Conservation (phyloP, 768 basidiomycete species). For the Podaxis pistillaris region DNA sequence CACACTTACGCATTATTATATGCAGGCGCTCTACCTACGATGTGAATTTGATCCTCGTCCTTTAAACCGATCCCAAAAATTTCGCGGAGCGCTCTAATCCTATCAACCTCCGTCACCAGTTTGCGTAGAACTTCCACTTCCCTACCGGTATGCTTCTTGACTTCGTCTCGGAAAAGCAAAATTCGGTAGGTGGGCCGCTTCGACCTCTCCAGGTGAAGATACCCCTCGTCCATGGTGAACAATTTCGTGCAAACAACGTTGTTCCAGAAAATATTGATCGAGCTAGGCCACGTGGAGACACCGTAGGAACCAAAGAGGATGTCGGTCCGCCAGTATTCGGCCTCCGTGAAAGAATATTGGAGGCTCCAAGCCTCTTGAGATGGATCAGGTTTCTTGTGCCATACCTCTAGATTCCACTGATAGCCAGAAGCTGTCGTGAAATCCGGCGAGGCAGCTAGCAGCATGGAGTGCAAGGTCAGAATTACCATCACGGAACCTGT, state of each 20-base stretch:
- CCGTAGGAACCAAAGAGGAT: slow-evolving; percentile 23
- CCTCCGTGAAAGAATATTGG: slow-evolving; percentile 27
- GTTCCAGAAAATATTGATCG: slow-evolving; percentile 22
- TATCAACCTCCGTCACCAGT: slow-evolving; percentile 28
- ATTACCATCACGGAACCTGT: not conserved
- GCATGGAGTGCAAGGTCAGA: not conserved
- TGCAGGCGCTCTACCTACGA: slow-evolving; percentile 3
- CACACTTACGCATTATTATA: not conserved
- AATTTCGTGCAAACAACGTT: slow-evolving; percentile 25
- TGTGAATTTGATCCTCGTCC: slow-evolving; percentile 6
- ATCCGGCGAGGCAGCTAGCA: not conserved
- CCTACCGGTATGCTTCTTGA: slow-evolving; percentile 24
- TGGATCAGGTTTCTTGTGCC: slow-evolving; percentile 13
- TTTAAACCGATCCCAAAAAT: not conserved
- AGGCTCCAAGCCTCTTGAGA: slow-evolving; percentile 21
- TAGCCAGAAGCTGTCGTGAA: not conserved
- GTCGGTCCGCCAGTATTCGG: slow-evolving; percentile 26
- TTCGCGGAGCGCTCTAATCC: slow-evolving; percentile 19
- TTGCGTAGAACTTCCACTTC: slow-evolving; percentile 21
- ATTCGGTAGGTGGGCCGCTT: slow-evolving; percentile 21
- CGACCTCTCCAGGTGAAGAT: slow-evolving; percentile 12
- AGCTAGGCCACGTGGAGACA: slow-evolving; percentile 19
- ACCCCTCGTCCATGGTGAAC: slow-evolving; percentile 23
- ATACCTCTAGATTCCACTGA: slow-evolving; percentile 19
- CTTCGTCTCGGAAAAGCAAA: slow-evolving; percentile 24